Percentiles rank a stretch among this genome's conserved stretches.
Conservation (phyloP, 768 basidiomycete genomes). For the Lepiota venenata region DNA sequence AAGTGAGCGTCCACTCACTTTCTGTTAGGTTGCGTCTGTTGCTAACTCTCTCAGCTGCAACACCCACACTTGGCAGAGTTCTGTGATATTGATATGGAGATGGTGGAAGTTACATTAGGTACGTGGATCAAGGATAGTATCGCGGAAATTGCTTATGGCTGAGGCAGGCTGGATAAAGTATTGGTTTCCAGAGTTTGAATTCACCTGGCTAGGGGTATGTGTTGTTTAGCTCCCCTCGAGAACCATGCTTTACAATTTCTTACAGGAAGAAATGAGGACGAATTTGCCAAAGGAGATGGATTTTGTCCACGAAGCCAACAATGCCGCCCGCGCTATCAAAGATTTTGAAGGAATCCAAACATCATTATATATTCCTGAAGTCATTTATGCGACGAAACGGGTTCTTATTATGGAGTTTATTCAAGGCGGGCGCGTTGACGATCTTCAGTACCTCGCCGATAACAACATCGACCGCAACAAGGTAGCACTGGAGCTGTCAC, state of each 20-base stretch:
- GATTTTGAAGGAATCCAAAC: constrained; percentile 73
- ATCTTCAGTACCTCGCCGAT: constrained; percentile 76
- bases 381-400: constrained; percentile 77
- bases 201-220: constrained; percentile 80
- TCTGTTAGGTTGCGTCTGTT: not conserved
- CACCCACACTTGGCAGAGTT: constrained; percentile 95
- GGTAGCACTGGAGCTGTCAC: constrained; percentile 84
- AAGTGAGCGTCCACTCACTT: constrained; percentile 39
- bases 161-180: constrained; percentile 75
- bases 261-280: constrained; percentile 88
- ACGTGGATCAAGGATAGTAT: constrained; percentile 13
- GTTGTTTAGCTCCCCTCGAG: constrained; percentile 27
- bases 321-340: constrained; percentile 64
- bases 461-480: constrained; percentile 90
- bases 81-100: constrained; percentile 85
- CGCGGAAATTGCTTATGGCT: not conserved
- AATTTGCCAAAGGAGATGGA: constrained; percentile 95
- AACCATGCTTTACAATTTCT: constrained; percentile 20
- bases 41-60: constrained; percentile 53
- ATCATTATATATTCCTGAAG: constrained; percentile 85
- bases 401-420: constrained; percentile 96
- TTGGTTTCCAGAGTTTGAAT: constrained; percentile 95
- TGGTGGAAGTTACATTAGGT: constrained; percentile 75
- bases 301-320: constrained; percentile 85
- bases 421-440: constrained; percentile 84